Evolutionary conservation across 139 green algal species (phyloP), one percentile per base, ranked within the genome.

Genomic region (Chlorella sorokiniana): DNA sequence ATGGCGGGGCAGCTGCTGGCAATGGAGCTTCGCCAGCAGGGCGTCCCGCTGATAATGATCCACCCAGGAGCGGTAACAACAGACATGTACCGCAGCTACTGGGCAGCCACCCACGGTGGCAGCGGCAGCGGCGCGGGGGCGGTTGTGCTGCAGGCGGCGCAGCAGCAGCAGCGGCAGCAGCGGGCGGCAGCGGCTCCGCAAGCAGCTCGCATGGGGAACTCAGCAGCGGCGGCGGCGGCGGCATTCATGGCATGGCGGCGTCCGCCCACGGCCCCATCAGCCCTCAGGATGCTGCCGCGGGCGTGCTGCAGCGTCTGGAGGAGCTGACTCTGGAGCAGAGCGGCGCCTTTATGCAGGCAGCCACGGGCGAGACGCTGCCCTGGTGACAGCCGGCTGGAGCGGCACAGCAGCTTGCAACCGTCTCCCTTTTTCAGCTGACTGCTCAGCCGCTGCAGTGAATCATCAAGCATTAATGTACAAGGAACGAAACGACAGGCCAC

Each of bases 61-160:
- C 90, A 92, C 69, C 90, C 90, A 7, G 90, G 88, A 38, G 78
- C 84, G 22, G 88, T 94, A 31, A 82, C 83, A 7, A 81, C 75
- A 8, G 75, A 72, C 61, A 81, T 81, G 75, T 61, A 73, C 31
- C 37, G 52, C 20, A 18, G 41, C 4, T 61, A 71, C 64, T 71
- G 31, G n/a, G 8, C 25, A 29, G 64, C 64, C 6, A 29, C 10
- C 6, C 23, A 29, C 56, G 56, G 56, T 65, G 56, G 56, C 56
- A n/a, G 56, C 56, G 56, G 6, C 56, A 22, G 56, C 22, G 11
- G 48, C 16, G 48, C 48, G 16, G 16, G 48, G 48, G 48, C 48
- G 14, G 48, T 11, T 11, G 48, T 59, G 48, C 48, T 16, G 48
- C 48, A 25, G 48, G 16, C 48, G 16, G 48, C 48, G 16, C 14